These are phyloP conservation scores for Fusarium coffeatum DNA, from an alignment of 2,329 filamentous ascomycete genomes.

Conservation along the genomic window DNA sequence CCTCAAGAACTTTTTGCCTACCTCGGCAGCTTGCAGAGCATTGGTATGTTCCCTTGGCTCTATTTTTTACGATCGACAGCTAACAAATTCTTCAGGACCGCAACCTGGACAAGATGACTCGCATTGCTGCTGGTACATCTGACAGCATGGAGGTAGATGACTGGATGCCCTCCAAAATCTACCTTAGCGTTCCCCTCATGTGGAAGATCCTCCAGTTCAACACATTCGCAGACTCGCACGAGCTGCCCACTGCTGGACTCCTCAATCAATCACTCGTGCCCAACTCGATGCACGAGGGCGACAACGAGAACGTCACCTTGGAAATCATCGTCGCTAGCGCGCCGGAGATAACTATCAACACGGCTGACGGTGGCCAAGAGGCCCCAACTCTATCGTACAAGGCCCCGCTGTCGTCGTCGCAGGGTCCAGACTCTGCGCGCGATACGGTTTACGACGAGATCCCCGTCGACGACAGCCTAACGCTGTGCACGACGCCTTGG, in stretches of 20 bases:
- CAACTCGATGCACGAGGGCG: constrained; percentile 45
- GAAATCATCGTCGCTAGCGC: constrained; percentile 65
- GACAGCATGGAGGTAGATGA: constrained; percentile 61
- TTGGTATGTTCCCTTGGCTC: constrained; percentile 52
- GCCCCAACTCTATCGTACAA: constrained; percentile 57
- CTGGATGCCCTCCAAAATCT: constrained; percentile 64
- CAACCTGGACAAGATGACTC: constrained; percentile 61
- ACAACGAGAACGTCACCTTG: constrained; percentile 54
- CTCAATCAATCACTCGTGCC: constrained; percentile 57
- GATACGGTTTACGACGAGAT: constrained; percentile 47
- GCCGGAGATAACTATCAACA: constrained; percentile 63
- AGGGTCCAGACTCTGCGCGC: constrained; percentile 40
- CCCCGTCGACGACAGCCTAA: constrained; percentile 52
- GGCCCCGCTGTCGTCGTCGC: constrained; percentile 38
- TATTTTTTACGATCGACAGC: background rate
- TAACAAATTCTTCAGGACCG: constrained; percentile 54
- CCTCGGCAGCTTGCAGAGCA: constrained; percentile 58
- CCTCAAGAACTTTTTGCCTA: constrained; percentile 60
- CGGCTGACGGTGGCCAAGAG: constrained; percentile 62
- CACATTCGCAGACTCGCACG: constrained; percentile 53
- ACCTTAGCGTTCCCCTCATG: constrained; percentile 64
- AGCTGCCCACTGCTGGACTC: constrained; percentile 53
- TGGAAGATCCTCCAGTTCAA: constrained; percentile 64
- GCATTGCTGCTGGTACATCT: constrained; percentile 59
- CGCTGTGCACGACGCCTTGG: constrained; percentile 57